phyloP scores from a whole-genome alignment of 2,329 filamentous ascomycete genomes.

The Venturia aucupariae region DNA sequence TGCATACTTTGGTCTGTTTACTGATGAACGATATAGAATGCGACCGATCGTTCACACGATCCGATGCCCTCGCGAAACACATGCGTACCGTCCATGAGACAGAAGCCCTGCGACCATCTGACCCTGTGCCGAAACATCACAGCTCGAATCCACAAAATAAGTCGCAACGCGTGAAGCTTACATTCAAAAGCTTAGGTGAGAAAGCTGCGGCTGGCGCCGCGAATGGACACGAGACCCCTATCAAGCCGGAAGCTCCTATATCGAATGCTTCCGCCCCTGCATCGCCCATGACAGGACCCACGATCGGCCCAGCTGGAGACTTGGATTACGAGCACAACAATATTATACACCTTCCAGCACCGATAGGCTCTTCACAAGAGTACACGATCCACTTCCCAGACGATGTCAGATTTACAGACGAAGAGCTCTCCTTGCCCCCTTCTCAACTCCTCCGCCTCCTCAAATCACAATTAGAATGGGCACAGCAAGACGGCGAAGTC shows the following conservation, averaged over 20 bases:
- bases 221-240: conserved; percentile 20
- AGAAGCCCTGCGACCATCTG: conserved; percentile 70
- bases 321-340: conserved; percentile 44
- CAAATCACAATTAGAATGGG: conserved; percentile 61
- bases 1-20: conserved; percentile 4
- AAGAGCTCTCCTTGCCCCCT: conserved; percentile 58
- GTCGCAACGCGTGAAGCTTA: conserved; percentile 36
- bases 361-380: conserved; percentile 26
- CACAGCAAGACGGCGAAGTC: conserved; percentile 54
- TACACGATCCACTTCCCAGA: conserved; percentile 44
- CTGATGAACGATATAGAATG: conserved; percentile 55
- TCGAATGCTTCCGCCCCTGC: conserved; percentile 14
- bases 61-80: conserved; percentile 92
- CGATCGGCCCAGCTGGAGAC: conserved; percentile 17
- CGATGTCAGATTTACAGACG: conserved; percentile 52
- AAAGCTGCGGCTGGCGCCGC: conserved; percentile 26
- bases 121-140: conserved; percentile 61
- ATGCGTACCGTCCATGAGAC: conserved; percentile 99
- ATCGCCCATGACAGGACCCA: background rate
- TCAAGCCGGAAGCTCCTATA: conserved; percentile 10
- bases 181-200: conserved; percentile 28
- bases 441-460: conserved; percentile 56
- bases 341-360: conserved; percentile 47
- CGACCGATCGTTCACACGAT: conserved; percentile 91
- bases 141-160: conserved; percentile 37